phyloP scores from a whole-genome alignment of 176 grass and related monocot genomes.

The Thinopyrum elongatum region DNA sequence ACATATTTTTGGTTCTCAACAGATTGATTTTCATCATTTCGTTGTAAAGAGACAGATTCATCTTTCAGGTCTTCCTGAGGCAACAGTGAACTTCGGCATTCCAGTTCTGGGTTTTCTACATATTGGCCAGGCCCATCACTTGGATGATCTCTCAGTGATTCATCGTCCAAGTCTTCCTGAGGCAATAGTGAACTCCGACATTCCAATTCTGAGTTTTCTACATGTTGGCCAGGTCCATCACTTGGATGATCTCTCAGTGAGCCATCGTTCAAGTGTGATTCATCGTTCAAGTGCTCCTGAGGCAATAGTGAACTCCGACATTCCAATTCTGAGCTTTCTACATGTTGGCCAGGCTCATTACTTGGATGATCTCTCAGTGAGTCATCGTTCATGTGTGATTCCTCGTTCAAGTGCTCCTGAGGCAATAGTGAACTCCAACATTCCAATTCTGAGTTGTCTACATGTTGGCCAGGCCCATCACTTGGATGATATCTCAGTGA shows the following conservation, averaged over 20 bases:
- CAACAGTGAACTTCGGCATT: too few species aligned
- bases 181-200: too few species aligned
- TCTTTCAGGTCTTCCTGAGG: not conserved
- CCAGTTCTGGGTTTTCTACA: too few species aligned
- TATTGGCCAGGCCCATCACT: too few species aligned
- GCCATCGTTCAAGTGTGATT: not conserved
- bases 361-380: not conserved
- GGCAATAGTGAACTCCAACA: not conserved
- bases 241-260: not conserved
- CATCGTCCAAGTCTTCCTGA: not conserved
- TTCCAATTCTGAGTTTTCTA: too few species aligned
- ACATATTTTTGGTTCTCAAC: conserved; percentile 8
- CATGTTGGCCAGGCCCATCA: not conserved
- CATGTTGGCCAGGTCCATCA: too few species aligned
- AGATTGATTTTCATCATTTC: conserved; percentile 16
- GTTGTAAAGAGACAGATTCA: conserved; percentile 27
- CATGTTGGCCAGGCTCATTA: not conserved
- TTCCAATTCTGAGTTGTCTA: conserved; percentile 11
- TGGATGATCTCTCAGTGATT: not conserved
- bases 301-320: not conserved
- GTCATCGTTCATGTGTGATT: not conserved
- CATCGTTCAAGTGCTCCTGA: not conserved
- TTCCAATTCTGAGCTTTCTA: conserved; percentile 10
- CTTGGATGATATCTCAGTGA: not conserved
- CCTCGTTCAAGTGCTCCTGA: not conserved